These are phyloP conservation scores for Jasminum sambac DNA, from an alignment of 257 asterid species.

Conservation along the genomic window DNA sequence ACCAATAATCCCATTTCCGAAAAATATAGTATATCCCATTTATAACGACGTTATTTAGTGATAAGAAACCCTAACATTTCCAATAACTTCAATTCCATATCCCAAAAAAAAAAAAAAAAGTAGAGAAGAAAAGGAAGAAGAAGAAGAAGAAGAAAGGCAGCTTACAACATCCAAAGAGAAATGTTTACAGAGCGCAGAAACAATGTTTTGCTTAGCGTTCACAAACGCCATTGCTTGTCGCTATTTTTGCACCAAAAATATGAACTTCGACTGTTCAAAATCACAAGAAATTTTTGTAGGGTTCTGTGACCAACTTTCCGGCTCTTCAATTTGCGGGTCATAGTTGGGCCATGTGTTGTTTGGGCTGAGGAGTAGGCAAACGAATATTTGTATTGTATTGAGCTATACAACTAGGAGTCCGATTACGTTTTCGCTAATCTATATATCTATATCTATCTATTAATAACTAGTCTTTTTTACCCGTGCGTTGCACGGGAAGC, in stretches of 20 bases:
- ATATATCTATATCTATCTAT: too few species aligned
- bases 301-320: background rate
- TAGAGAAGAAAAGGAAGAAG: background rate
- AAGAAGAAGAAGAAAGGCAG: background rate
- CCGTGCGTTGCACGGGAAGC: too few species aligned
- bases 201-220: constrained; percentile 37
- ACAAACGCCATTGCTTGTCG: constrained; percentile 46
- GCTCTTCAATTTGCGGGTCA: background rate
- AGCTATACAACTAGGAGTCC: too few species aligned
- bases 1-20: background rate
- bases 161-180: constrained; percentile 60
- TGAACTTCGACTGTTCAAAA: constrained; percentile 4
- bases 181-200: constrained; percentile 56
- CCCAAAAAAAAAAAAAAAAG: too few species aligned
- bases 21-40: background rate
- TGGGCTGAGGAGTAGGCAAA: background rate
- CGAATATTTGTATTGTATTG: too few species aligned
- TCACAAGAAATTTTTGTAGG: background rate
- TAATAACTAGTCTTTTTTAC: too few species aligned
- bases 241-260: constrained; percentile 2
- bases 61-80: background rate
- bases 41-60: background rate
- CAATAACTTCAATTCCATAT: too few species aligned
- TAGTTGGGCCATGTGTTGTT: background rate
- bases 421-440: too few species aligned